Base-by-base conservation (phyloP, 345 rosid genomes). In the Corchorus olitorius region DNA sequence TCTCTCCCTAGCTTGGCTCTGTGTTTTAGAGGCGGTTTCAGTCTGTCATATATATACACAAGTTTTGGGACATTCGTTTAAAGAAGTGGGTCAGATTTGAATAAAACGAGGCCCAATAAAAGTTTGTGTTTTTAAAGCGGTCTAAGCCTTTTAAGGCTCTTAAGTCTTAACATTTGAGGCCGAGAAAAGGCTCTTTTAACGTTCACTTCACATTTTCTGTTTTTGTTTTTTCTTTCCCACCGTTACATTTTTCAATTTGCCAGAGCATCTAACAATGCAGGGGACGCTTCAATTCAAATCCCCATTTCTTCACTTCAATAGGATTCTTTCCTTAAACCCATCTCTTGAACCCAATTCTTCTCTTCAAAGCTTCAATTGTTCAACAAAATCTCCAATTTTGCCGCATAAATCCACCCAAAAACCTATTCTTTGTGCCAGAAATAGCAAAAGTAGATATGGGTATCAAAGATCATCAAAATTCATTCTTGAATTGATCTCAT, bases 391-490 rank as follows among this genome's bases (percentile, higher is more conserved):
- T 52, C 75, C 64, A n/a, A 6, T n/a, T 45, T 56, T 76, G 58
- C 60, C 81, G 2, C 27, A 37, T 12, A 73, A 73, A 76, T 65
- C 74, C 76, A 17, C 75, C 75, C 82, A 17, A n/a, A 81, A 73
- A 15, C 77, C 82, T 41, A 10, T 79, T 43, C 39, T 78, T 27
- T 88, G 81, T 65, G 82, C 83, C 16, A 81, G 81, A 73, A 90
- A 77, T 81, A 75, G 35, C 65, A 85, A 67, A 76, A 82, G 79
- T 61, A 65, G 74, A 83, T 63, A 78, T 66, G 86, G 86, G 72
- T 81, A 74, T 74, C 76, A 39, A 68, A 80, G 70, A 61, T 70
- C 79, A 5, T 35, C 14, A 5, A 77, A 50, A 65, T 22, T 79
- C 48, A 62, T 83, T 63, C 82, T 89, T 64, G 77, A 88, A 61